A percentile compares a stretch with the other conserved stretches of the same genome.
phyloP scores from a whole-genome alignment of 1,284 basidiomycete species.

The Marasmius fiardii region DNA sequence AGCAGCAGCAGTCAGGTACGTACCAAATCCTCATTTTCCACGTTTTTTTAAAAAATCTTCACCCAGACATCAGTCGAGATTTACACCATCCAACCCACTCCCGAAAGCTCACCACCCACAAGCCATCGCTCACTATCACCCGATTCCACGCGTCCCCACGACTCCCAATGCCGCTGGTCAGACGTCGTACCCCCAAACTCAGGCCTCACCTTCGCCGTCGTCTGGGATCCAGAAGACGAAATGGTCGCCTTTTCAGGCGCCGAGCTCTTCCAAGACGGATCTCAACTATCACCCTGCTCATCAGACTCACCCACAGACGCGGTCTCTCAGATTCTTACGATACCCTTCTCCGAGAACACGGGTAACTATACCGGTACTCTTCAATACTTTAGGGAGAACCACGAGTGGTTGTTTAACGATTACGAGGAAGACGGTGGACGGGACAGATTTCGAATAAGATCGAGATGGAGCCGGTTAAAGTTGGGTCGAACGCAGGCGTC shows the following conservation, averaged over 20 bases:
- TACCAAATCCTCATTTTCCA: background rate
- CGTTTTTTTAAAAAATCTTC: background rate
- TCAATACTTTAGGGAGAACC: slow-evolving; percentile 25
- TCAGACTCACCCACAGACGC: slow-evolving; percentile 21
- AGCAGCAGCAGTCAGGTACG: background rate
- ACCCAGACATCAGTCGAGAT: background rate
- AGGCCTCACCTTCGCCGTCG: slow-evolving; percentile 53
- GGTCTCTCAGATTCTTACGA: slow-evolving; percentile 35
- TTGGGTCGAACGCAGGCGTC: slow-evolving; percentile 27
- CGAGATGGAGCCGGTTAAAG: background rate
- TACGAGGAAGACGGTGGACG: background rate
- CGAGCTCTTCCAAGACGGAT: slow-evolving; percentile 33
- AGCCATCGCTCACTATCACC: background rate
- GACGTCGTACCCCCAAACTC: slow-evolving; percentile 51
- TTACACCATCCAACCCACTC: background rate
- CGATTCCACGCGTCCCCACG: background rate
- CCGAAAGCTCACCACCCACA: background rate
- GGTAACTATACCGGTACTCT: slow-evolving; percentile 18
- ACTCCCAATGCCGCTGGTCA: slow-evolving; percentile 41
- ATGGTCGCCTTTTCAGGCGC: slow-evolving; percentile 54
- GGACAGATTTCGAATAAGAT: background rate
- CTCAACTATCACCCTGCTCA: slow-evolving; percentile 17
- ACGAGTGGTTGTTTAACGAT: slow-evolving; percentile 17
- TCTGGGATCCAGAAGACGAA: slow-evolving; percentile 56
- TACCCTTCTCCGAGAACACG: slow-evolving; percentile 18